Base-by-base conservation (phyloP, 1,139 yeast species). In the Trichomonascaceae sp. region DNA sequence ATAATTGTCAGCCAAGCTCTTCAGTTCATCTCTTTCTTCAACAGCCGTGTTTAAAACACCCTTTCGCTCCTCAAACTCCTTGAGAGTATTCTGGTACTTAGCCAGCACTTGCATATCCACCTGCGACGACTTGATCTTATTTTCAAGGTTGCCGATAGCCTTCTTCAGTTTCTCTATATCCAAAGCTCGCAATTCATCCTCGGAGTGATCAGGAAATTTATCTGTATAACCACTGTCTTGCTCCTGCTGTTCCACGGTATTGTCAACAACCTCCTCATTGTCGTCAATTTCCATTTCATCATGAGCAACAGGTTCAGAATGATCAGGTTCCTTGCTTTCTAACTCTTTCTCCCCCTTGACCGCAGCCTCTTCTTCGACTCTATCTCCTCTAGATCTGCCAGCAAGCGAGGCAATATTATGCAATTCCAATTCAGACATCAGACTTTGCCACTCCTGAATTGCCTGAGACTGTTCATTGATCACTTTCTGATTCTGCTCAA, bases 81-180 rank as follows among this genome's bases (percentile, higher is more conserved):
- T 65, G 51, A 81, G 79, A 58, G 95, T 81, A 50, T 73, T 69
- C 0, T 88, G 85, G 66, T 90, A 93, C 61, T 90, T 96, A 57
- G 81, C 82, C 53, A 93, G 74, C 2, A 88, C 80, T 57, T 85
- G 91, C 57, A 85, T 76, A 66, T 93, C 95, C 8, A 85, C 83
- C 58, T 78, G 79, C 9, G 84, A 81, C 39, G 77, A 77, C 15
- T 78, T 78, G 65, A 87, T 75, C 54, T 78, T 79, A 9, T 74
- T 76, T 59, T 87, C 86, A 43, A 87, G 68, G 19, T 72, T 74
- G 6, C 73, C 78, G 45, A 89, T 79, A 2, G 54, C 27, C 47
- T 51, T 51, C 55, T 79, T 78, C 13, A 88, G 70, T 1, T 66
- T 70, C 4, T 77, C 81, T 49, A 79, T 65, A 66, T 87, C 78